These are phyloP conservation scores for Auriscalpium vulgare DNA, from an alignment of 768 basidiomycete genomes.

Conservation along the genomic window DNA sequence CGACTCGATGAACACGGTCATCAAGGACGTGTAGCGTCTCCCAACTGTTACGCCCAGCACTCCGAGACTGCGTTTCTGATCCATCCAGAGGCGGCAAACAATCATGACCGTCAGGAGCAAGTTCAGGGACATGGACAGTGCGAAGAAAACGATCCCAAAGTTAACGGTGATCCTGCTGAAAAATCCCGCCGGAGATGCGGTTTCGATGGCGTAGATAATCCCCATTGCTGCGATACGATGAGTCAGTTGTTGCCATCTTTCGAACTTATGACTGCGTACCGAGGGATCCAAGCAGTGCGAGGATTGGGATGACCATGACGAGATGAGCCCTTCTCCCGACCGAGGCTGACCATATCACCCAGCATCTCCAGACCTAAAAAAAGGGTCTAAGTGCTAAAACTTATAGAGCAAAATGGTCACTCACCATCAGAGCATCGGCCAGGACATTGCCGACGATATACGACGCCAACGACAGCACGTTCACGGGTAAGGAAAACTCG, in stretches of 20 bases:
- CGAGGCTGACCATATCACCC: slow-evolving; percentile 36
- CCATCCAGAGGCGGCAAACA: slow-evolving; percentile 25
- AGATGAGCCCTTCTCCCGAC: slow-evolving; percentile 25
- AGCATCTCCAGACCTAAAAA: slow-evolving; percentile 35
- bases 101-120: slow-evolving; percentile 35
- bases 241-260: neutral
- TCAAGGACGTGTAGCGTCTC: slow-evolving; percentile 29
- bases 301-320: slow-evolving; percentile 28
- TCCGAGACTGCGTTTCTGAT: slow-evolving; percentile 23
- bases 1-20: slow-evolving; percentile 34
- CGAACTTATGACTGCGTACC: slow-evolving; percentile 22
- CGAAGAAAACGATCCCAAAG: slow-evolving; percentile 32
- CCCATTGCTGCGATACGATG: slow-evolving; percentile 26
- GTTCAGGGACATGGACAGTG: slow-evolving; percentile 33
- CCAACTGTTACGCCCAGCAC: slow-evolving; percentile 29
- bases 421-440: neutral
- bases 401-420: neutral
- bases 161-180: slow-evolving; percentile 28
- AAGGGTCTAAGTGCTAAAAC: neutral
- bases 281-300: slow-evolving; percentile 33
- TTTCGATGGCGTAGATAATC: slow-evolving; percentile 35
- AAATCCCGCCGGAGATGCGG: slow-evolving; percentile 33
- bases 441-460: neutral
- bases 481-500: neutral
- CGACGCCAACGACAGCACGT: neutral